Conservation (phyloP, 306 rosid genomes). For the Vigna trinervia region DNA sequence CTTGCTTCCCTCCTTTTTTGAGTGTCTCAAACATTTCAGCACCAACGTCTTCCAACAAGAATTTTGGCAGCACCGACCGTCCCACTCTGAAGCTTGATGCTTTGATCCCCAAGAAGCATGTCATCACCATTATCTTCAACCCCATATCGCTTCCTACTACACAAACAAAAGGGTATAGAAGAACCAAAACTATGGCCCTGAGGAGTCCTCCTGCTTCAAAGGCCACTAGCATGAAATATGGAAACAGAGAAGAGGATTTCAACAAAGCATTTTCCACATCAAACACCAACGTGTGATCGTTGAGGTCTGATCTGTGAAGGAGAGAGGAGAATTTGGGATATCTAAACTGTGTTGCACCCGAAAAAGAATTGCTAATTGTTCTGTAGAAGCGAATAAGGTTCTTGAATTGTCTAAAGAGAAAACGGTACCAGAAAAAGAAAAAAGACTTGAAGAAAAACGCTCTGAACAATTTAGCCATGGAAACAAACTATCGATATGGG, state of each 20-base stretch:
- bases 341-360: constrained; percentile 39
- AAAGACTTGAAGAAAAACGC: constrained; percentile 58
- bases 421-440: constrained; percentile 60
- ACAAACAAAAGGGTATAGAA: constrained; percentile 66
- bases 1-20: constrained; percentile 57
- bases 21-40: constrained; percentile 64
- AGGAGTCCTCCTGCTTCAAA: constrained; percentile 76
- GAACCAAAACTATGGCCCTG: constrained; percentile 58
- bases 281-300: constrained; percentile 60
- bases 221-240: constrained; percentile 92
- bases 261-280: constrained; percentile 71
- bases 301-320: constrained; percentile 50
- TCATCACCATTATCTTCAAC: constrained; percentile 77
- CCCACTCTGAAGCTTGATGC: constrained; percentile 68
- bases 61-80: constrained; percentile 76
- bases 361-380: constrained; percentile 45
- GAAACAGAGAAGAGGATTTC: constrained; percentile 62
- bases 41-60: constrained; percentile 78
- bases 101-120: constrained; percentile 80
- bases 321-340: constrained; percentile 56
- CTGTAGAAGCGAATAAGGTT: constrained; percentile 44
- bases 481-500: too few relatives aligned
- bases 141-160: constrained; percentile 57
- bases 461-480: constrained; percentile 52
- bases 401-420: constrained; percentile 57